Evolutionary conservation across 768 basidiomycete genomes (phyloP).

Genomic region (Mycena galericulata): DNA sequence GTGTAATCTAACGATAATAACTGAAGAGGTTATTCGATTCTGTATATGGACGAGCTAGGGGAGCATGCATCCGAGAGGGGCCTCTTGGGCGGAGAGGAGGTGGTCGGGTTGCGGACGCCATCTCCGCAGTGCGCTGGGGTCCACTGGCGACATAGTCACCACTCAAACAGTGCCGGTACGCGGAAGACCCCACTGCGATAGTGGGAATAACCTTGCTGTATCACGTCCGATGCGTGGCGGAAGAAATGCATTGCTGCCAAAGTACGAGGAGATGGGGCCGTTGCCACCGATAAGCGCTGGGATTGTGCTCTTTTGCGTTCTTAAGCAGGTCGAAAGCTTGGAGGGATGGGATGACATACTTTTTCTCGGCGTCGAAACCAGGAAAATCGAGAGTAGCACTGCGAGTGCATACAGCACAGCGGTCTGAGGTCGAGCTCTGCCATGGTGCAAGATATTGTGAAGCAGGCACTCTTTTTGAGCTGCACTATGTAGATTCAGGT

Average conservation of each 20-base stretch:
- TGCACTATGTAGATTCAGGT: too few species aligned
- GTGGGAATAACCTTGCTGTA: background rate
- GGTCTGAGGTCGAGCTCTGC: too few species aligned
- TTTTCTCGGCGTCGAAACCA: too few species aligned
- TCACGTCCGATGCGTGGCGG: background rate
- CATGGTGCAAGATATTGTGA: too few species aligned
- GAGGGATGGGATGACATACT: too few species aligned
- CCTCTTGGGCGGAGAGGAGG: background rate
- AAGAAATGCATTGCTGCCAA: background rate
- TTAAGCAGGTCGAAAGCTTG: too few species aligned
- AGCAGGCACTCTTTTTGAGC: too few species aligned
- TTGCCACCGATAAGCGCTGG: too few species aligned
- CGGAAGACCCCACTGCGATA: constrained; percentile 12
- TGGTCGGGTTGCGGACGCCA: constrained; percentile 7
- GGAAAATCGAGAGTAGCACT: too few species aligned
- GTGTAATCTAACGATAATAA: background rate
- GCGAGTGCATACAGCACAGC: too few species aligned
- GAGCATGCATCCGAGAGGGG: constrained; percentile 1
- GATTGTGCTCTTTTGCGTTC: too few species aligned
- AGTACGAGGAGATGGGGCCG: background rate
- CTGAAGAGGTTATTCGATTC: background rate
- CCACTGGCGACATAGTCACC: constrained; percentile 12
- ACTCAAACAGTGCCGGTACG: background rate
- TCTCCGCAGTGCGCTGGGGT: background rate
- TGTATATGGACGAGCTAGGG: background rate